Conservation (phyloP, 2,329 filamentous ascomycete species). For the Phyllosticta citriasiana region DNA sequence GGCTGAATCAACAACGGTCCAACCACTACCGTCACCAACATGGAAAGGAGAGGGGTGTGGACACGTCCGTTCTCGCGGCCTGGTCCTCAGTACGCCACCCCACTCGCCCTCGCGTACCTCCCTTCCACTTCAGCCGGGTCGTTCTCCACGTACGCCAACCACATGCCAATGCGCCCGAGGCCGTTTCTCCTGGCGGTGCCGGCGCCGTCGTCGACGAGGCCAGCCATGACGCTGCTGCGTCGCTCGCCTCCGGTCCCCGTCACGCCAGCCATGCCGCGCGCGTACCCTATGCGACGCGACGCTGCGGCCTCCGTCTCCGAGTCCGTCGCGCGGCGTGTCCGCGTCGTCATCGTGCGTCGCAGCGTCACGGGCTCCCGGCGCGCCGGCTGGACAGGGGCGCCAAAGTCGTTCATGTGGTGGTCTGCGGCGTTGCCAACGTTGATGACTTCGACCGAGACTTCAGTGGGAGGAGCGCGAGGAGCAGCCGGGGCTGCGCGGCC, state of each 20-base stretch:
- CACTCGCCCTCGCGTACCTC: not conserved
- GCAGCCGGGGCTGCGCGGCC: conserved; percentile 16
- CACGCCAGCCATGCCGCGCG: not conserved
- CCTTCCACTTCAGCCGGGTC: conserved; percentile 25
- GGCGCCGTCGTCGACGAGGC: conserved; percentile 25
- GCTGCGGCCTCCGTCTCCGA: not conserved
- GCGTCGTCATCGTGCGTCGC: conserved; percentile 15
- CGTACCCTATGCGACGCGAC: not conserved
- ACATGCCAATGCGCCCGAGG: conserved; percentile 28
- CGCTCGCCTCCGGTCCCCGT: conserved; percentile 6
- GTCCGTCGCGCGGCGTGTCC: conserved; percentile 14
- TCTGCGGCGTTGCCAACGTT: conserved; percentile 42
- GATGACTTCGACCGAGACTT: conserved; percentile 34
- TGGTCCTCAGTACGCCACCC: not conserved
- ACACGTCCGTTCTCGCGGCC: not conserved
- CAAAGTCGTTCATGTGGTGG: conserved; percentile 51
- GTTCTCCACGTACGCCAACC: conserved; percentile 27
- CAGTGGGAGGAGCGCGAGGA: not conserved
- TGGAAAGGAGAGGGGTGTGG: not conserved
- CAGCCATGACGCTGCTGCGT: conserved; percentile 25
- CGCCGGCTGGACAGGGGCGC: not conserved
- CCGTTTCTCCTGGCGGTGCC: conserved; percentile 17
- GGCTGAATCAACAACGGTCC: not conserved
- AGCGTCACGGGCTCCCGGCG: conserved; percentile 35
- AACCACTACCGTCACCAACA: not conserved